Conservation (phyloP, 2,329 filamentous ascomycete genomes). For the Massarina eburnea region DNA sequence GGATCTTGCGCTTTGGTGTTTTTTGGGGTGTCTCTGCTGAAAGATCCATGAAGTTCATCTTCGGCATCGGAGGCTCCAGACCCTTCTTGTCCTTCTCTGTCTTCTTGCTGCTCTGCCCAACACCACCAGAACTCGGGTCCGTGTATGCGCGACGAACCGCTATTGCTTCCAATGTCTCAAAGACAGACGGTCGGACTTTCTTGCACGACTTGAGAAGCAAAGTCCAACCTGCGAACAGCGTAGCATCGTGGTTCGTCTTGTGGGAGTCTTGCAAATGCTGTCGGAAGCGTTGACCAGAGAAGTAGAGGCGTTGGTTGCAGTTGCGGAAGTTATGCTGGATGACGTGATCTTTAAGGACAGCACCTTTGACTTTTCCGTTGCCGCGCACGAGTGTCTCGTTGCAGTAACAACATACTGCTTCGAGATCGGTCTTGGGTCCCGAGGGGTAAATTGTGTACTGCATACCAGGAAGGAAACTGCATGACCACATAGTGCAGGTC, state of each 20-base stretch:
- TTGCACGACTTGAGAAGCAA: slow-evolving; percentile 26
- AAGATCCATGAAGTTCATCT: slow-evolving; percentile 29
- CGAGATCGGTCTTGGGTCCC: slow-evolving; percentile 6
- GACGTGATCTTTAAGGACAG: slow-evolving; percentile 23
- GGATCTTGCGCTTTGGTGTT: slow-evolving; percentile 13
- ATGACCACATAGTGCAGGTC: slow-evolving; percentile 29
- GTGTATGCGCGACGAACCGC: slow-evolving; percentile 13
- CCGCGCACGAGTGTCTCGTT: slow-evolving; percentile 22
- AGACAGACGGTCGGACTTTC: slow-evolving; percentile 18
- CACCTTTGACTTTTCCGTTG: slow-evolving; percentile 23
- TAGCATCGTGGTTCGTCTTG: slow-evolving; percentile 20
- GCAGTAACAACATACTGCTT: slow-evolving; percentile 28
- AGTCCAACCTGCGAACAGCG: slow-evolving; percentile 27
- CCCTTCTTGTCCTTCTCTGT: background rate
- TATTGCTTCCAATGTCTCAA: slow-evolving; percentile 13
- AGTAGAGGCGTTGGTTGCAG: slow-evolving; percentile 29
- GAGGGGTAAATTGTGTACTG: slow-evolving; percentile 30
- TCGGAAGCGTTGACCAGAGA: slow-evolving; percentile 27
- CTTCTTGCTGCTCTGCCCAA: slow-evolving; percentile 3
- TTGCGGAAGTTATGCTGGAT: slow-evolving; percentile 26
- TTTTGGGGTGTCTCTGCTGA: slow-evolving; percentile 14
- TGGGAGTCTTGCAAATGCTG: slow-evolving; percentile 31
- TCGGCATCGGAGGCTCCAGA: slow-evolving; percentile 5
- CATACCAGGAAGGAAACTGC: slow-evolving; percentile 28
- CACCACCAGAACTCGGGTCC: slow-evolving; percentile 9